These are phyloP conservation scores for Cucumis hystrix DNA, from an alignment of 306 rosid genomes.

Conservation along the genomic window DNA sequence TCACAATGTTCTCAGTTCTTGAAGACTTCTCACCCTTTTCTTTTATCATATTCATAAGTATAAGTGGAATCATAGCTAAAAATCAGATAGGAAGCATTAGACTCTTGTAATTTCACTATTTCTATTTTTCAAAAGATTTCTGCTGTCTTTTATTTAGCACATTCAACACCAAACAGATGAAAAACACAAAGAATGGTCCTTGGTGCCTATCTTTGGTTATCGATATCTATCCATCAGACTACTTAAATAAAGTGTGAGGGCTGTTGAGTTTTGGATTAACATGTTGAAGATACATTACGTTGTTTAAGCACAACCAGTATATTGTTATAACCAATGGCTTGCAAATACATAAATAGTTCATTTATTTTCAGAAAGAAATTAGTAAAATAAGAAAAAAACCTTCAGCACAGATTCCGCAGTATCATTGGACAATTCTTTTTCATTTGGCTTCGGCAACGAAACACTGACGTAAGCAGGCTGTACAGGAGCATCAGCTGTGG, in stretches of 20 bases:
- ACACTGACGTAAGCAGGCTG: slow-evolving; percentile 89
- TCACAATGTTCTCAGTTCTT: background rate
- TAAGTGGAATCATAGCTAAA: background rate
- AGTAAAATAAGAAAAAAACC: slow-evolving; percentile 32
- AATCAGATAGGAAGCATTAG: background rate
- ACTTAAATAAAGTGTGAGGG: background rate
- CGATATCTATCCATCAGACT: background rate
- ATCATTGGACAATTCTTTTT: slow-evolving; percentile 38
- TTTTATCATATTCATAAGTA: background rate
- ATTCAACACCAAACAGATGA: background rate
- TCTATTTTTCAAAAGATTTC: background rate
- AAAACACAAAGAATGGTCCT: background rate
- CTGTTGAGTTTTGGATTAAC: background rate
- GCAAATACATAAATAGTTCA: background rate
- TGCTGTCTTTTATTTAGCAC: background rate
- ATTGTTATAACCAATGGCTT: background rate
- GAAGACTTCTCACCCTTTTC: background rate
- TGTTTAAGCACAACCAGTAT: background rate
- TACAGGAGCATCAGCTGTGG: slow-evolving; percentile 21
- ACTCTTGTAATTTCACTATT: background rate
- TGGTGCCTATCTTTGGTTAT: background rate
- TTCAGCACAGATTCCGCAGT: slow-evolving; percentile 67
- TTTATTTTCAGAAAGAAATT: background rate
- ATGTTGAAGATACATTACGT: background rate
- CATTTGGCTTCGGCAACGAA: slow-evolving; percentile 51